Base-by-base conservation (phyloP, 1,284 basidiomycete species). In the Coniferiporia weirii region DNA sequence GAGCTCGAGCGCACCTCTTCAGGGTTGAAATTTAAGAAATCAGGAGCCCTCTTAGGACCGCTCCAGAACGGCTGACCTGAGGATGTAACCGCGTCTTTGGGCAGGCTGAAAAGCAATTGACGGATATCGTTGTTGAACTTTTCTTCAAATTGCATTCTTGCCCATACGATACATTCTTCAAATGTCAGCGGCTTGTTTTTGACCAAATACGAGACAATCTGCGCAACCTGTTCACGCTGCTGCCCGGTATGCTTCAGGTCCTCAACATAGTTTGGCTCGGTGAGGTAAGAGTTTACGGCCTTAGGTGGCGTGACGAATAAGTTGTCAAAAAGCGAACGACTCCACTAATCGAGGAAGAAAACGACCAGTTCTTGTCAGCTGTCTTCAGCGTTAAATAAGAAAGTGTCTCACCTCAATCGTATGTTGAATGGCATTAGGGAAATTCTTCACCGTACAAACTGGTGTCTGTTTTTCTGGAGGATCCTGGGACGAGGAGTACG, bases 381-480 rank as follows among this genome's bases (percentile, higher is more conserved):
- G 61, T n/a, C 55, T 60, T 34, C 15, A 22, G 46, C 27, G 27
- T 34, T 13, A 19, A 35, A 17, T 19, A 59, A 44, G 48, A n/a
- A 12, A 40, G 54, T 15, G 54, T 4, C 61, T 75, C 63, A 89
- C 90, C 79, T 96, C 92, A 65, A 99, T 99, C n/a, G 96, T 98
- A 76, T 99, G 97, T 67, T 95, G 89, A 66, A 99, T 99, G 38
- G 91, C 89, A 72, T 99, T 98, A 34, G 97, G 97, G 84, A 99
- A 99, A 76, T 95, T 98, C 78, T 98, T 99, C 70, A 99, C 91
- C 8, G 97, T 99, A 75, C 98, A 99, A 45, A 93, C 93, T 9
- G 98, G 93, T 13, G 95, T 90, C 70, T 96, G 92, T 76, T 98
- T 99, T 76, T 99, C 98, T 17, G 97, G 97, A 48, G 97, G 97